These are phyloP conservation scores for Pseudocercospora musae DNA, from an alignment of 2,329 filamentous ascomycete species.

Conservation along the genomic window DNA sequence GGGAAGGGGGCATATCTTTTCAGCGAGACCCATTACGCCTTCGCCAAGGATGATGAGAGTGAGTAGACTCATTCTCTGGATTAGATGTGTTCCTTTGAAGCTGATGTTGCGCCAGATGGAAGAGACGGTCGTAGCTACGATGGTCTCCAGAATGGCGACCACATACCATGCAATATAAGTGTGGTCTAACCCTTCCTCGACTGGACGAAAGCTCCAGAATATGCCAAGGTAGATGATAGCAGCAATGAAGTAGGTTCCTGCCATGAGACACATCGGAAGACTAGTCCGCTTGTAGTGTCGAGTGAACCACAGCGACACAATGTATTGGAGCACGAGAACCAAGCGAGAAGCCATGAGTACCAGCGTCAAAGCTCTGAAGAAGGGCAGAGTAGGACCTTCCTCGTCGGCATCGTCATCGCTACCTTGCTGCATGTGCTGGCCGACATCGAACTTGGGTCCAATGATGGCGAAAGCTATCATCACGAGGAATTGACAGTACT, in stretches of 20 bases:
- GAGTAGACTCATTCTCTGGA: slow-evolving; percentile 37
- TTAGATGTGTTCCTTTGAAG: slow-evolving; percentile 41
- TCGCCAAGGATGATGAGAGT: slow-evolving; percentile 42
- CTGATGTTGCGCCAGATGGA: slow-evolving; percentile 35
- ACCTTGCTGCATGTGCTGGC: slow-evolving; percentile 28
- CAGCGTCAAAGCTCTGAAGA: slow-evolving; percentile 40
- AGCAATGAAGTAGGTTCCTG: slow-evolving; percentile 34
- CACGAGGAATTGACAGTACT: slow-evolving; percentile 59
- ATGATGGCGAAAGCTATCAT: slow-evolving; percentile 65
- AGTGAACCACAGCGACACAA: slow-evolving; percentile 36
- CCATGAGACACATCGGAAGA: slow-evolving; percentile 36
- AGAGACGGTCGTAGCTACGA: slow-evolving; percentile 33
- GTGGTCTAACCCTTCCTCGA: slow-evolving; percentile 17
- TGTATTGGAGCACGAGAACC: slow-evolving; percentile 40
- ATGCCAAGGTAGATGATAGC: slow-evolving; percentile 36
- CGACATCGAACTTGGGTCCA: slow-evolving; percentile 43
- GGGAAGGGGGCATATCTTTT: slow-evolving; percentile 8
- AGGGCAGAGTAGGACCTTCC: slow-evolving; percentile 33
- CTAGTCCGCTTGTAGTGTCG: slow-evolving; percentile 31
- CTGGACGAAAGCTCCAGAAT: slow-evolving; percentile 28
- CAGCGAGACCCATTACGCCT: slow-evolving; percentile 39
- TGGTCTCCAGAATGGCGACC: slow-evolving; percentile 33
- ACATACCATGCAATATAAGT: slow-evolving; percentile 55
- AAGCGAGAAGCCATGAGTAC: slow-evolving; percentile 40
- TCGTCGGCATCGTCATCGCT: slow-evolving; percentile 38